A percentile compares a stretch with the other conserved stretches of the same genome.
Evolutionary conservation across 1,284 basidiomycete species (phyloP).

Genomic region (Bjerkandera adusta): DNA sequence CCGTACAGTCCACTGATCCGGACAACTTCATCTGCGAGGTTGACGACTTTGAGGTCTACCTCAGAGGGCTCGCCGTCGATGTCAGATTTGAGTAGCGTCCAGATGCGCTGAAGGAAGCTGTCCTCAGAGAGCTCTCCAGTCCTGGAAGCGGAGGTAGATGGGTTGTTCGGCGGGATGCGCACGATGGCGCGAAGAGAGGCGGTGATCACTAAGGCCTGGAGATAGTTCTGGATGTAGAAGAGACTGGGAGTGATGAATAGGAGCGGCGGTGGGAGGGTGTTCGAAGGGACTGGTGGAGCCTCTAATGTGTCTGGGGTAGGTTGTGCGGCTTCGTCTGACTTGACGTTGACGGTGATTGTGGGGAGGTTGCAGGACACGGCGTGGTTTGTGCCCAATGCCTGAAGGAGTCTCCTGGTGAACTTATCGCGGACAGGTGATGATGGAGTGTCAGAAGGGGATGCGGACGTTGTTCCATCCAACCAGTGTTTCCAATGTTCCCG

Average conservation of each 20-base stretch:
- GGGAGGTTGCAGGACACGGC: conserved; percentile 46
- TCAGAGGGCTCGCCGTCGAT: conserved; percentile 43
- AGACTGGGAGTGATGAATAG: conserved; percentile 54
- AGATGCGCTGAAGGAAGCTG: conserved; percentile 54
- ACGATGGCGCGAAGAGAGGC: conserved; percentile 58
- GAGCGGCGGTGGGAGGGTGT: conserved; percentile 58
- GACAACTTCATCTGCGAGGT: conserved; percentile 71
- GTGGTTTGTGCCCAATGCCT: conserved; percentile 41
- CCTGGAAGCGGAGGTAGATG: conserved; percentile 8
- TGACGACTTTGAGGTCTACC: conserved; percentile 51
- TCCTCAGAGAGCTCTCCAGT: conserved; percentile 18
- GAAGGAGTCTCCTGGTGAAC: conserved; percentile 49
- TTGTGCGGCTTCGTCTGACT: not conserved
- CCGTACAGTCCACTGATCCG: conserved; percentile 33
- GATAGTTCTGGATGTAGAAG: conserved; percentile 59
- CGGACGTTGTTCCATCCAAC: conserved; percentile 24
- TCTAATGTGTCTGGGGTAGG: conserved; percentile 14
- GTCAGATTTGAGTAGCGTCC: conserved; percentile 60
- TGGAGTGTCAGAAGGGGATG: not conserved
- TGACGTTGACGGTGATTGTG: conserved; percentile 19
- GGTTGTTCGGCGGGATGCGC: conserved; percentile 32
- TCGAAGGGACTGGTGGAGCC: conserved; percentile 22
- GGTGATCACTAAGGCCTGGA: conserved; percentile 68
- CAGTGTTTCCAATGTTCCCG: conserved; percentile 40
- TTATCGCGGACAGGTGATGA: conserved; percentile 16